phyloP scores from a whole-genome alignment of 2,329 filamentous ascomycete species.

The Verticillium isaacii region DNA sequence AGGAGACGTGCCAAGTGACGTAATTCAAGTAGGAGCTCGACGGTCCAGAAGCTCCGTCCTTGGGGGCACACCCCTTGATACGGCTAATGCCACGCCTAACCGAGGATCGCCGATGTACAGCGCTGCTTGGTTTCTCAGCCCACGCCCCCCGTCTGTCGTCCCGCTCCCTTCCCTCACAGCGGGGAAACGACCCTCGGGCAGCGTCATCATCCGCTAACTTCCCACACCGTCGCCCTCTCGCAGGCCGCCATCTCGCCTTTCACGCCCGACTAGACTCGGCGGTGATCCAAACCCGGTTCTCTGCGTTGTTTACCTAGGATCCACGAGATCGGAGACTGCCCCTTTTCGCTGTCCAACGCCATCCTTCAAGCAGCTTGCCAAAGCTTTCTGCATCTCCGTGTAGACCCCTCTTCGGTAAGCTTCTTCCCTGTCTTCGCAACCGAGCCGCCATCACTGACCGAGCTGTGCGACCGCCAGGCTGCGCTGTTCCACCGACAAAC shows the following conservation, averaged over 20 bases:
- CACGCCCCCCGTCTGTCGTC: neutral
- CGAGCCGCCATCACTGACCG: neutral
- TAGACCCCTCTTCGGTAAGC: neutral
- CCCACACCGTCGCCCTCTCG: neutral
- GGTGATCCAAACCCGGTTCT: neutral
- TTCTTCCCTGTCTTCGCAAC: neutral
- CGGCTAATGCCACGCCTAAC: neutral
- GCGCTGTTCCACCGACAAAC: neutral
- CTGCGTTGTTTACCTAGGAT: neutral
- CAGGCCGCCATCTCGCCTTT: neutral
- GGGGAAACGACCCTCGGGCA: neutral
- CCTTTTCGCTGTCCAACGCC: neutral
- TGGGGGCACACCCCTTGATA: neutral
- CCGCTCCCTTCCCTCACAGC: neutral
- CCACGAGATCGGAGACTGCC: neutral
- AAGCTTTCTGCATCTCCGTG: neutral
- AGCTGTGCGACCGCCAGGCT: neutral
- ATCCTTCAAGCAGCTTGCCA: neutral
- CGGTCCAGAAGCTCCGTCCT: neutral
- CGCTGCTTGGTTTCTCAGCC: neutral
- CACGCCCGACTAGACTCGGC: neutral
- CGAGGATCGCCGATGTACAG: neutral
- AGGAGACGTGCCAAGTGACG: neutral
- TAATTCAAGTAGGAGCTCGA: neutral
- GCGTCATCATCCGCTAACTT: slow-evolving; percentile 3